A percentile compares a stretch with the other conserved stretches of the same genome.
phyloP scores from a whole-genome alignment of 305 asterid genomes.

The Fraxinus angustifolia region DNA sequence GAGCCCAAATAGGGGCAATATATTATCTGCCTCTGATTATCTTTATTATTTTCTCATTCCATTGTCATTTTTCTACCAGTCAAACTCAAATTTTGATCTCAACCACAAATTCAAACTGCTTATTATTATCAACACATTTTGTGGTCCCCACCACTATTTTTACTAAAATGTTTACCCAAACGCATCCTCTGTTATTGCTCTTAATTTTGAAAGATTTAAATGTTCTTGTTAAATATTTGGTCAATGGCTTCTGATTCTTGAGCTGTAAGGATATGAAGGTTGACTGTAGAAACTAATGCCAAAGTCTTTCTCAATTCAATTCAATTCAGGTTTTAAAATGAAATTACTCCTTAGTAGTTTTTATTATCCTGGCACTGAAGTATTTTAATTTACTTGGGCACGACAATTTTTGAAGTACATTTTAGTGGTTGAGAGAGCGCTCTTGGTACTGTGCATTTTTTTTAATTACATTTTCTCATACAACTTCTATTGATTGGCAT shows the following conservation, averaged over 20 bases:
- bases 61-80: background rate
- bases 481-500: background rate
- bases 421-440: conserved; percentile 3
- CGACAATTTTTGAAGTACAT: background rate
- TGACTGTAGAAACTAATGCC: background rate
- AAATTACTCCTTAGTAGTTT: conserved; percentile 1
- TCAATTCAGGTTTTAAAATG: conserved; percentile 14
- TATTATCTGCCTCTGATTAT: background rate
- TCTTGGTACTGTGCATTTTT: background rate
- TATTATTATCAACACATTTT: background rate
- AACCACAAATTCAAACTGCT: background rate
- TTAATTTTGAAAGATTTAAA: background rate
- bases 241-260: background rate
- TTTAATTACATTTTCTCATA: background rate
- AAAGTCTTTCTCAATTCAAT: background rate
- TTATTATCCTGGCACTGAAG: background rate
- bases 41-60: background rate
- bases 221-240: background rate
- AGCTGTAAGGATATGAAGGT: conserved; percentile 3
- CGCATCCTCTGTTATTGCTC: background rate
- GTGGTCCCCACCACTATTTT: background rate
- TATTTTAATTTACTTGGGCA: background rate
- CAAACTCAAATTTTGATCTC: background rate
- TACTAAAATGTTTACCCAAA: background rate
- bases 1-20: background rate